phyloP scores from a whole-genome alignment of 164 flowering plant genomes.

The Aristolochia fimbriata region DNA sequence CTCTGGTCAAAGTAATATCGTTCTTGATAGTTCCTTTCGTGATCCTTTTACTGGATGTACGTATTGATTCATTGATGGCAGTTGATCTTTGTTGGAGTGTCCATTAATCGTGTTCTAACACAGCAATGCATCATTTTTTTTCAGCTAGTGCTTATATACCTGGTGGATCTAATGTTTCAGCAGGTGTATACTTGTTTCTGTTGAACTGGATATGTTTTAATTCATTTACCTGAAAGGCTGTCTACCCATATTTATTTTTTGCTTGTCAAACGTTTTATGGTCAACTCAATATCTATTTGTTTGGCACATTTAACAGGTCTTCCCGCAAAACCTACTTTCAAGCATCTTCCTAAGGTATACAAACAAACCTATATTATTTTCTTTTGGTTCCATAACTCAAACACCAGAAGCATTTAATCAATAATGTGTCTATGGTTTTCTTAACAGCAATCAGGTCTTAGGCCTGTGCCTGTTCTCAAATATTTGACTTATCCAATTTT shows the following conservation, averaged over 20 bases:
- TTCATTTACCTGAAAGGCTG: background rate
- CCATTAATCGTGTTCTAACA: too few species aligned
- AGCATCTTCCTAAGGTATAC: constrained; percentile 91
- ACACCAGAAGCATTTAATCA: too few species aligned
- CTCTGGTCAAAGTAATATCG: constrained; percentile 59
- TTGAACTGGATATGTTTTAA: background rate
- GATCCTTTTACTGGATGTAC: constrained; percentile 97
- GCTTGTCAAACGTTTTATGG: background rate
- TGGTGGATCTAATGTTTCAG: constrained; percentile 46
- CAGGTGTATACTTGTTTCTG: constrained; percentile 32
- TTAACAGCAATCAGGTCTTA: too few species aligned
- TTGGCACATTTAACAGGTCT: constrained; percentile 24
- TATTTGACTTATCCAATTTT: too few species aligned
- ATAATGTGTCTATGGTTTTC: too few species aligned
- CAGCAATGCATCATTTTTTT: constrained; percentile 10
- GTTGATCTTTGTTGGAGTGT: background rate
- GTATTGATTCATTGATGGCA: constrained; percentile 12
- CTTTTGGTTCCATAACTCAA: too few species aligned
- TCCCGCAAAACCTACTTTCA: constrained; percentile 52
- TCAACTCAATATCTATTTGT: background rate
- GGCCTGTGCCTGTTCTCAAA: too few species aligned
- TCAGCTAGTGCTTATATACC: constrained; percentile 94
- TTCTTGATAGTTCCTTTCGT: constrained; percentile 60
- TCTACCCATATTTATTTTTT: background rate
- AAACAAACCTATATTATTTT: background rate